Conservation (phyloP, 345 rosid species). For the Streptanthus diversifolius region DNA sequence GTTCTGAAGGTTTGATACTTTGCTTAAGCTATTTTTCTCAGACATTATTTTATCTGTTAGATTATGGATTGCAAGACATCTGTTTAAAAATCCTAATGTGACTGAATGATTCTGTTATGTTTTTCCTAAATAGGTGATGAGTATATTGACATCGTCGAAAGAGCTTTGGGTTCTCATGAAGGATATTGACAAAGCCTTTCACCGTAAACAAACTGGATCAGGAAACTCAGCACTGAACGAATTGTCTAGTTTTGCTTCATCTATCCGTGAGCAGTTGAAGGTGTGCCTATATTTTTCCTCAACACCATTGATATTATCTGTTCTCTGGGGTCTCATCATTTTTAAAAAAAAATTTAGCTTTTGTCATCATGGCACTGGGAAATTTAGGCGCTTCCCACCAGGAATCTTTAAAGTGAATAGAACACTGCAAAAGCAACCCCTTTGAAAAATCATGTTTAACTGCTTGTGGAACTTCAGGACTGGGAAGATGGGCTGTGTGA, state of each 20-base stretch:
- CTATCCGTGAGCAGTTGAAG: conserved; percentile 75
- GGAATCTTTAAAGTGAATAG: background rate
- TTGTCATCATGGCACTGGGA: background rate
- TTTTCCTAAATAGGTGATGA: conserved; percentile 50
- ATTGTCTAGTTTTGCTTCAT: conserved; percentile 55
- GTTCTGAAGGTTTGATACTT: conserved; percentile 66
- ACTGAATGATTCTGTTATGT: conserved; percentile 17
- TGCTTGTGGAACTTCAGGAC: conserved; percentile 49
- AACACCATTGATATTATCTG: background rate
- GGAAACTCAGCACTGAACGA: conserved; percentile 46
- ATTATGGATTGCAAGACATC: conserved; percentile 7
- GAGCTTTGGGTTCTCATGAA: conserved; percentile 66
- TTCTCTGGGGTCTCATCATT: background rate
- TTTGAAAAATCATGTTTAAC: background rate
- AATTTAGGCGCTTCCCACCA: background rate
- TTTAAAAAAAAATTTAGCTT: background rate
- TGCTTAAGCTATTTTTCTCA: conserved; percentile 4
- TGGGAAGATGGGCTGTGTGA: conserved; percentile 95
- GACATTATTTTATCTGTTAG: background rate
- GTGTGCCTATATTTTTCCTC: conserved; percentile 34
- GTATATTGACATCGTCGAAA: conserved; percentile 62
- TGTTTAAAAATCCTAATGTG: background rate
- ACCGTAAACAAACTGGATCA: conserved; percentile 53
- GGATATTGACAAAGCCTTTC: conserved; percentile 60
- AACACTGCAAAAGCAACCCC: background rate